Evolutionary conservation across 2,329 filamentous ascomycete genomes (phyloP).

Genomic region (Penicillium palitans): DNA sequence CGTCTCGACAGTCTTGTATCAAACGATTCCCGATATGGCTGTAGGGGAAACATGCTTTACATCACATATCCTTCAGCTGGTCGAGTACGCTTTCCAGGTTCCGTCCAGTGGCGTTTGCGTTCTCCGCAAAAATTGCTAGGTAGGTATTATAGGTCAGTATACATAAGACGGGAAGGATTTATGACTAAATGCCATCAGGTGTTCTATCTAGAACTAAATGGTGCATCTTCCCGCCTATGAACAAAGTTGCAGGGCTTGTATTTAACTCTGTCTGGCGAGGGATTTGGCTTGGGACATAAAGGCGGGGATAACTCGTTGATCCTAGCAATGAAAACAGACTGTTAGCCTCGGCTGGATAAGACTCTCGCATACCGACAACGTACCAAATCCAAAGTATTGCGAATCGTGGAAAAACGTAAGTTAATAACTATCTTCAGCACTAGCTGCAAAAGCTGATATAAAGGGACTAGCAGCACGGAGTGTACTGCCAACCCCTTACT

Average conservation of each 20-base stretch:
- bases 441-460: conserved; percentile 4
- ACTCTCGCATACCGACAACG: neutral
- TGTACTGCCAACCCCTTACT: conserved; percentile 19
- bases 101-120: neutral
- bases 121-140: neutral
- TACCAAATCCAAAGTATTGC: conserved; percentile 30
- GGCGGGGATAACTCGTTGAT: conserved; percentile 25
- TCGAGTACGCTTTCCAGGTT: neutral
- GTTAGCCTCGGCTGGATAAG: neutral
- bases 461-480: conserved; percentile 22
- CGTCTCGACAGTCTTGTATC: too few relatives aligned
- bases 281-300: conserved; percentile 23
- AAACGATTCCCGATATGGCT: too few relatives aligned
- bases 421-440: conserved; percentile 23
- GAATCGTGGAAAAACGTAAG: conserved; percentile 31
- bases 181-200: conserved; percentile 21
- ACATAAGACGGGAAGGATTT: neutral
- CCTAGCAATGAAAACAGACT: conserved; percentile 10
- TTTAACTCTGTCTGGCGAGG: conserved; percentile 24
- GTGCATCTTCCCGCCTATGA: conserved; percentile 28
- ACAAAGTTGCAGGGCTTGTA: conserved; percentile 28
- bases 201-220: conserved; percentile 29
- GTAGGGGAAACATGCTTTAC: too few relatives aligned
- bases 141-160: neutral
- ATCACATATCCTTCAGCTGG: neutral